These are phyloP conservation scores for Kitagawia praeruptora DNA, from an alignment of 129 eudicot genomes.

Conservation along the genomic window DNA sequence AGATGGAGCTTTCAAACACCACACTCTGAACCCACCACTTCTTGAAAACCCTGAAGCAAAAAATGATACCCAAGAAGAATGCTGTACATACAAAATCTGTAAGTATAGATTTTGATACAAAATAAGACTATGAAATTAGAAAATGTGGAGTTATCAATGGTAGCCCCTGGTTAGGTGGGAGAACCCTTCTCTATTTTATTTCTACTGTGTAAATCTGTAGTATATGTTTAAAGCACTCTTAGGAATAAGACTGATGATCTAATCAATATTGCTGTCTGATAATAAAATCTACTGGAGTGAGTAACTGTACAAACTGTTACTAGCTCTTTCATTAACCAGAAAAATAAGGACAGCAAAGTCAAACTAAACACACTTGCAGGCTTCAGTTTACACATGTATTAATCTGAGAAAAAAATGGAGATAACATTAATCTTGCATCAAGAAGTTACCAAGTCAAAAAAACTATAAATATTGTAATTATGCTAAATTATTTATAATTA, in stretches of 20 bases:
- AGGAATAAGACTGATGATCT: conserved; percentile 36
- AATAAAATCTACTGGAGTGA: neutral
- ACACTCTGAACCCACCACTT: conserved; percentile 17
- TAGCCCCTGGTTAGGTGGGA: conserved; percentile 35
- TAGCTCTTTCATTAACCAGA: neutral
- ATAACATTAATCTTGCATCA: neutral
- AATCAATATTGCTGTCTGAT: neutral
- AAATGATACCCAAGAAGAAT: conserved; percentile 23
- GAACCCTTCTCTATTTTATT: conserved; percentile 20
- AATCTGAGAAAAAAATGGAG: neutral
- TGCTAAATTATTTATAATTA: too few relatives aligned
- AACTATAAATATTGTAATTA: neutral
- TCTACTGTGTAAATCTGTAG: conserved; percentile 4
- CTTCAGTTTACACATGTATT: neutral
- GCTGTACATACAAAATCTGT: conserved; percentile 13
- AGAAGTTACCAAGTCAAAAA: neutral
- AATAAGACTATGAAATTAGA: conserved; percentile 17
- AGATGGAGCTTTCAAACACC: conserved; percentile 43
- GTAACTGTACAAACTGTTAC: neutral
- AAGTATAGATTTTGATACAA: conserved; percentile 4
- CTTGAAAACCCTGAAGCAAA: conserved; percentile 21
- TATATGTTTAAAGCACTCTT: conserved; percentile 2
- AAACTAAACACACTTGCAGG: neutral
- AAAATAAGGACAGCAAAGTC: neutral
- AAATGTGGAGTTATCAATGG: conserved; percentile 70